Evolutionary conservation across 805 yeast species (phyloP).

Genomic region (Metschnikowia hibisci): DNA sequence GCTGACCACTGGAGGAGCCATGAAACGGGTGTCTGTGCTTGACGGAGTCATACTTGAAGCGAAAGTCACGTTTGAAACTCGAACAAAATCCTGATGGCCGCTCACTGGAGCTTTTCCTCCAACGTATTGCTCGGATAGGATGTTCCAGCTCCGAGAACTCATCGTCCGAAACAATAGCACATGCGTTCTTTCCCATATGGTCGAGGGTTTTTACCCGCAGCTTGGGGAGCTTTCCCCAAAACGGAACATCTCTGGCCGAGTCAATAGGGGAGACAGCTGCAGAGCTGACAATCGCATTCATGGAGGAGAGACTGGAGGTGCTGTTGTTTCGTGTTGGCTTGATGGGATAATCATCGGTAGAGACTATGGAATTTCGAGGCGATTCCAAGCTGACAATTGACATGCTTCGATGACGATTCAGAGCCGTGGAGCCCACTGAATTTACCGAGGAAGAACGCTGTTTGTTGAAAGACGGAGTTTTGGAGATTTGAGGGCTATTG

Average conservation of each 20-base stretch:
- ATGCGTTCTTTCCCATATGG: conserved; percentile 12
- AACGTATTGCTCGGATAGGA: conserved; percentile 8
- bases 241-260: conserved; percentile 5
- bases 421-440: conserved; percentile 27
- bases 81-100: conserved; percentile 13
- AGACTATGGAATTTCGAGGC: conserved; percentile 40
- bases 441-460: conserved; percentile 35
- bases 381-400: conserved; percentile 36
- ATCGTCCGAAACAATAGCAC: conserved; percentile 33
- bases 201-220: not conserved
- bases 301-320: conserved; percentile 21
- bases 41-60: conserved; percentile 15
- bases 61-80: conserved; percentile 16
- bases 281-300: conserved; percentile 6
- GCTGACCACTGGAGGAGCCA: not conserved
- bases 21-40: conserved; percentile 7
- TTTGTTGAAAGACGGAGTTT: conserved; percentile 9
- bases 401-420: conserved; percentile 29
- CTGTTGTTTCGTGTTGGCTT: conserved; percentile 35
- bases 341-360: conserved; percentile 31
- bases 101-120: conserved; percentile 18
- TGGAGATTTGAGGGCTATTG: conserved; percentile 1
- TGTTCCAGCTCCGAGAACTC: conserved; percentile 31
- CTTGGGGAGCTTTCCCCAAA: conserved; percentile 5
- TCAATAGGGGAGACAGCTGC: conserved; percentile 13